Base-by-base conservation (phyloP, 306 rosid genomes). In the Delonix regia region DNA sequence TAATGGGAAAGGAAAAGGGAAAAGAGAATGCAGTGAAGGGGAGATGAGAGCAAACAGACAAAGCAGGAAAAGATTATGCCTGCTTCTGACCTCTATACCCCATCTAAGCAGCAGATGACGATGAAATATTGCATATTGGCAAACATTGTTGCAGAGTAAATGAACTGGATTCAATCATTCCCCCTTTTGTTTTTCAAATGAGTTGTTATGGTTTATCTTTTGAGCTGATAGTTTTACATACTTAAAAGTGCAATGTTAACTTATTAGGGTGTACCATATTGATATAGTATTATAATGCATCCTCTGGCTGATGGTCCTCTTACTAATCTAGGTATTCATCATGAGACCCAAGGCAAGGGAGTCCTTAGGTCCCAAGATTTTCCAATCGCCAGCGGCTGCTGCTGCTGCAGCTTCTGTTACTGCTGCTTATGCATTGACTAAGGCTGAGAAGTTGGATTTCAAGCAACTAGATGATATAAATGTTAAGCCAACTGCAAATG, bases 331-430 rank as follows among this genome's bases (percentile, higher is more conserved):
- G 99, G 92, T 93, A 83, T 96, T 90, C 81, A 80, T 93, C 73
- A 74, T 96, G 98, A 90, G 86, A 85, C 96, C 95, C 78, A 96
- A 90, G 91, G 84, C 84, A 53, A 90, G 42, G 81, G 90, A 85
- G 69, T 80, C 68, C 45, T 73, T 77, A 49, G 89, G 78, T 59
- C 99, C 94, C 71, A 96, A 96, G 86, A 96, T 96, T 76, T 91
- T 91, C 83, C 98, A 85, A 83, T 96, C 99, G 11, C 96, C 99
- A 16, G 98, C 99, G 0, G 99, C 99, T 0, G 99, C 99, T 0
- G 99, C 99, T 0, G 98, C 99, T 0, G 99, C 99, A 4, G 98
- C 99, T 71, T 96, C 99, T 76, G 99, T 96, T 68, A 86, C 91
- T 79, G 97, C 96, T 72, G 98, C 99, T 52, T 96, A 91, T 85